These are phyloP conservation scores for Andrographis paniculata DNA, from an alignment of 305 asterid species.

Conservation along the genomic window DNA sequence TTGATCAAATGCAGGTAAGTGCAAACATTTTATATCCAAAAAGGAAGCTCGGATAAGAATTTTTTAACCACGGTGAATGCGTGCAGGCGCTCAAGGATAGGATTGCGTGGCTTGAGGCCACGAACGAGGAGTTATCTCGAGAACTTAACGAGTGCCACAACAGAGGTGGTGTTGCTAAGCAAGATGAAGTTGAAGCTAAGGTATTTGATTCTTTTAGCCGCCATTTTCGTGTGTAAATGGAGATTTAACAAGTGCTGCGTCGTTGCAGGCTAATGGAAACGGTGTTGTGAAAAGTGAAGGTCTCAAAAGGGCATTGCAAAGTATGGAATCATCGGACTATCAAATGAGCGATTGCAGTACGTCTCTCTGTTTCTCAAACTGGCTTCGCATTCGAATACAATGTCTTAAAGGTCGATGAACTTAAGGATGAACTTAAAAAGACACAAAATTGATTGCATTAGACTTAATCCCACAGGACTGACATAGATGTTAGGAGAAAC, in stretches of 20 bases:
- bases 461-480: not conserved
- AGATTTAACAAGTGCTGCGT: constrained; percentile 11
- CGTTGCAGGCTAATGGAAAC: constrained; percentile 45
- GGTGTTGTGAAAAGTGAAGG: constrained; percentile 68
- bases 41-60: too few species aligned
- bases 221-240: not conserved
- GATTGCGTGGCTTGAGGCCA: constrained; percentile 90
- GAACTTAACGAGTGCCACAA: constrained; percentile 75
- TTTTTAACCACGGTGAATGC: constrained; percentile 16
- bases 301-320: constrained; percentile 84
- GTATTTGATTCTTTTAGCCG: constrained; percentile 24
- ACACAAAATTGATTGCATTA: not conserved
- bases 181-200: constrained; percentile 43
- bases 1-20: constrained; percentile 67
- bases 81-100: constrained; percentile 81
- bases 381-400: constrained; percentile 6
- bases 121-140: constrained; percentile 77
- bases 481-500: not conserved
- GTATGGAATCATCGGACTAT: constrained; percentile 87
- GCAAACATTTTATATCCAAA: not conserved
- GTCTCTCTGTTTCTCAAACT: constrained; percentile 20
- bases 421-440: too few species aligned
- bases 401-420: too few species aligned
- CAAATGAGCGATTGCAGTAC: constrained; percentile 89
- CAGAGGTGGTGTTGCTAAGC: constrained; percentile 46